These are phyloP conservation scores for Hypoxylon rubiginosum DNA, from an alignment of 2,329 filamentous ascomycete genomes.

Conservation along the genomic window DNA sequence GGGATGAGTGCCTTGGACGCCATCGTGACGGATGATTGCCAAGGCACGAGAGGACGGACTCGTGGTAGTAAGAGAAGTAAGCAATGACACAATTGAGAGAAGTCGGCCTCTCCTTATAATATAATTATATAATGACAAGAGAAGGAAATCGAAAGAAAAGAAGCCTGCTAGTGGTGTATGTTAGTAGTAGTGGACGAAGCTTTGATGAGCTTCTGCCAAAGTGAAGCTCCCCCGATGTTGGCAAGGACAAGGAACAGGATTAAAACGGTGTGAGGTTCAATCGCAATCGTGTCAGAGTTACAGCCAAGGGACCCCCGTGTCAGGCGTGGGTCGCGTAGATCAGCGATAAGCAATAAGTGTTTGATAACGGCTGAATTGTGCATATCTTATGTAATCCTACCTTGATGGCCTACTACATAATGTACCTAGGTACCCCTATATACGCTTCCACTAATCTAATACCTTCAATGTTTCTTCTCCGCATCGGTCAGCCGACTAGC, in stretches of 20 bases:
- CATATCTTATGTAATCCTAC: constrained; percentile 28
- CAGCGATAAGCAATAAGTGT: constrained; percentile 32
- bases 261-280: constrained; percentile 6
- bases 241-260: background rate
- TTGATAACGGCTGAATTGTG: constrained; percentile 23
- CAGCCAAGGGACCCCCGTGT: constrained; percentile 2
- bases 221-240: constrained; percentile 30
- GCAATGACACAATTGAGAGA: constrained; percentile 17
- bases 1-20: constrained; percentile 79
- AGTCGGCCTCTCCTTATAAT: background rate
- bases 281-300: constrained; percentile 18
- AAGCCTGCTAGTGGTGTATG: background rate
- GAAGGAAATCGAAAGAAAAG: constrained; percentile 1
- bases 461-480: no score
- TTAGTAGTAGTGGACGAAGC: constrained; percentile 15
- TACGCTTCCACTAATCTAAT: no score
- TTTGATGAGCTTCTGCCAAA: constrained; percentile 33
- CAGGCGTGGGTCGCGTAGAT: constrained; percentile 8
- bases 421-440: constrained; percentile 6
- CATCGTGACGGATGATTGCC: constrained; percentile 64
- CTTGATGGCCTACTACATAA: no score
- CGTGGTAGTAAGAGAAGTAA: constrained; percentile 27
- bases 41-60: constrained; percentile 5
- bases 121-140: constrained; percentile 8
- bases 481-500: constrained; percentile 38